Percentiles rank a stretch among this genome's conserved stretches.
phyloP scores from a whole-genome alignment of 129 eudicot genomes.

The Lactuca saligna region DNA sequence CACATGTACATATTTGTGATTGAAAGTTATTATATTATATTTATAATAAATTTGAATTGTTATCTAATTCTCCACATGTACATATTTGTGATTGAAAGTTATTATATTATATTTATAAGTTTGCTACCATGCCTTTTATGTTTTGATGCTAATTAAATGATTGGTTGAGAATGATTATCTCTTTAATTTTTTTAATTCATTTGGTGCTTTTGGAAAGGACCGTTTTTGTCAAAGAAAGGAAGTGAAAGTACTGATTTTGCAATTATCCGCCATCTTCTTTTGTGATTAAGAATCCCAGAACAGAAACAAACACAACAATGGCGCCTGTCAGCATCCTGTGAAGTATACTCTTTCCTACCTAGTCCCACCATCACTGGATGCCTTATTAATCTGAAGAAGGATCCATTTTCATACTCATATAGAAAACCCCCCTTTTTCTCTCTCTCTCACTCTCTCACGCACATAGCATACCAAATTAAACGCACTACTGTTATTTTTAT shows the following conservation, averaged over 20 bases:
- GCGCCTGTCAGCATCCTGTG: conserved; percentile 26
- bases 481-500: not conserved
- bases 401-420: conserved; percentile 2
- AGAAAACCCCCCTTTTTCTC: not conserved
- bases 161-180: too few relatives aligned
- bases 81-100: too few relatives aligned
- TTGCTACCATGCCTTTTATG: too few relatives aligned
- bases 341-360: conserved; percentile 22
- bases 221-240: conserved; percentile 15
- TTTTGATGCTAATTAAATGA: too few relatives aligned
- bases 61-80: too few relatives aligned
- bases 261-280: not conserved
- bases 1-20: too few relatives aligned
- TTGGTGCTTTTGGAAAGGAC: not conserved
- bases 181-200: too few relatives aligned
- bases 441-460: not conserved
- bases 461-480: conserved; percentile 15
- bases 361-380: conserved; percentile 21
- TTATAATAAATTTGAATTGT: too few relatives aligned
- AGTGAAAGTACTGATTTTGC: not conserved
- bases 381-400: conserved; percentile 3
- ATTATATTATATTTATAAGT: too few relatives aligned
- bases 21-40: too few relatives aligned
- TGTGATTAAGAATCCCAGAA: conserved; percentile 17
- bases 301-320: conserved; percentile 26